These are phyloP conservation scores for Magnusiomyces sp. DNA, from an alignment of 1,139 yeast species.

Conservation along the genomic window DNA sequence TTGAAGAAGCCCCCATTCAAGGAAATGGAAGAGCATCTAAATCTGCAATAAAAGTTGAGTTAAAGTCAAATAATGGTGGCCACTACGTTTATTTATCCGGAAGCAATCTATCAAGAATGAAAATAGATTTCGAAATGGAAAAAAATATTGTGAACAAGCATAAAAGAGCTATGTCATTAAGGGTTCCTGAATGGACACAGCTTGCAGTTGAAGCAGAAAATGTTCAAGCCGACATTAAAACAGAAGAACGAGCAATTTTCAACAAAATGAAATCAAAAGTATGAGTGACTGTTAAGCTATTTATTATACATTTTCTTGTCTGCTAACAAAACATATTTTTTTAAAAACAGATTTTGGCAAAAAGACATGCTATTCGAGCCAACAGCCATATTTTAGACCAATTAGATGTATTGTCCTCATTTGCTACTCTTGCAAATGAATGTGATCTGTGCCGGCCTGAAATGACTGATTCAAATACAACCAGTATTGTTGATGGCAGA, in stretches of 20 bases:
- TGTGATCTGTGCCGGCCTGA: slow-evolving; percentile 56
- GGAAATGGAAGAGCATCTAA: neutral
- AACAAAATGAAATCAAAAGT: slow-evolving; percentile 8
- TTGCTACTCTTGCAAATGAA: slow-evolving; percentile 62
- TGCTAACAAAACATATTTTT: slow-evolving; percentile 20
- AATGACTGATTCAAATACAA: slow-evolving; percentile 28
- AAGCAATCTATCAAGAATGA: neutral
- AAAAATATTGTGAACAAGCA: slow-evolving; percentile 21
- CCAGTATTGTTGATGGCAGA: neutral
- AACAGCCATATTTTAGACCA: slow-evolving; percentile 48
- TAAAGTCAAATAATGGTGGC: slow-evolving; percentile 5
- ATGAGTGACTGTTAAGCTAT: slow-evolving; percentile 2
- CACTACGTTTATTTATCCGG: slow-evolving; percentile 21
- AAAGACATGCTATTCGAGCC: slow-evolving; percentile 38
- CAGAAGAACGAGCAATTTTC: slow-evolving; percentile 12
- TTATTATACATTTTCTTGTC: no score
- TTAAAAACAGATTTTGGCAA: slow-evolving; percentile 34
- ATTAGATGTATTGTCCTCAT: slow-evolving; percentile 65
- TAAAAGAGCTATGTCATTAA: slow-evolving; percentile 21
- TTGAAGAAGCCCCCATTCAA: neutral
- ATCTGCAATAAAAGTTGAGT: no score
- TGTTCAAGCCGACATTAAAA: slow-evolving; percentile 18
- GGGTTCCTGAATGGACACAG: slow-evolving; percentile 24
- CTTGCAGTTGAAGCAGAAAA: slow-evolving; percentile 27
- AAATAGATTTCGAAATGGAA: slow-evolving; percentile 13